phyloP scores from a whole-genome alignment of 768 basidiomycete genomes.

The Tricholoma furcatifolium region DNA sequence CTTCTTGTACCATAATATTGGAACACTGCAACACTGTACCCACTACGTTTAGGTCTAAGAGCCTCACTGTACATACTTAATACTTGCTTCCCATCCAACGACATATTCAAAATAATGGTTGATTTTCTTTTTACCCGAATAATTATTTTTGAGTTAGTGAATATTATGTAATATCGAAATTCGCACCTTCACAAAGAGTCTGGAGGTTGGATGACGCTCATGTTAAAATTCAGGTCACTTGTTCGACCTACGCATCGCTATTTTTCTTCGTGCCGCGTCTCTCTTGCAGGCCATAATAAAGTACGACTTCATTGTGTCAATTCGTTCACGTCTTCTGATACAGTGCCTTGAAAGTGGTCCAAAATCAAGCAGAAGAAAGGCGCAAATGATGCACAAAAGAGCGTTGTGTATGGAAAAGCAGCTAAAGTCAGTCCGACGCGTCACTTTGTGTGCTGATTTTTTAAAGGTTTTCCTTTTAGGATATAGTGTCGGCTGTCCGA shows the following conservation, averaged over 20 bases:
- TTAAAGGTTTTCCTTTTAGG: constrained; percentile 33
- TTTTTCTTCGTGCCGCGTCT: constrained; percentile 17
- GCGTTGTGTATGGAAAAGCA: constrained; percentile 54
- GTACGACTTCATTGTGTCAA: constrained; percentile 16
- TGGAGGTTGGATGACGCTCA: background rate
- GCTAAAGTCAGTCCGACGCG: constrained; percentile 42
- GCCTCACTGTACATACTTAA: no score
- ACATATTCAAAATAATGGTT: no score
- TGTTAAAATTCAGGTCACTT: constrained; percentile 12
- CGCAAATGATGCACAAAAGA: constrained; percentile 58
- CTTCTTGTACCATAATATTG: background rate
- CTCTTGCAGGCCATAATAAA: constrained; percentile 43
- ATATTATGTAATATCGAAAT: no score
- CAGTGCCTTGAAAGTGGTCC: constrained; percentile 52
- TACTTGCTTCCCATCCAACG: no score
- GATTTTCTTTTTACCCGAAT: no score
- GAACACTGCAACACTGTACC: no score
- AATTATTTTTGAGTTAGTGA: no score
- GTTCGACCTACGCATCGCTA: constrained; percentile 15
- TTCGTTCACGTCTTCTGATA: background rate
- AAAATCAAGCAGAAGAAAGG: constrained; percentile 77
- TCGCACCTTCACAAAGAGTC: no score
- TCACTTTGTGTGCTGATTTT: background rate
- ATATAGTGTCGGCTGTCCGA: constrained; percentile 59
- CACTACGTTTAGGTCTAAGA: no score